phyloP scores from a whole-genome alignment of 2,329 filamentous ascomycete species.

The Apiospora malaysiana region DNA sequence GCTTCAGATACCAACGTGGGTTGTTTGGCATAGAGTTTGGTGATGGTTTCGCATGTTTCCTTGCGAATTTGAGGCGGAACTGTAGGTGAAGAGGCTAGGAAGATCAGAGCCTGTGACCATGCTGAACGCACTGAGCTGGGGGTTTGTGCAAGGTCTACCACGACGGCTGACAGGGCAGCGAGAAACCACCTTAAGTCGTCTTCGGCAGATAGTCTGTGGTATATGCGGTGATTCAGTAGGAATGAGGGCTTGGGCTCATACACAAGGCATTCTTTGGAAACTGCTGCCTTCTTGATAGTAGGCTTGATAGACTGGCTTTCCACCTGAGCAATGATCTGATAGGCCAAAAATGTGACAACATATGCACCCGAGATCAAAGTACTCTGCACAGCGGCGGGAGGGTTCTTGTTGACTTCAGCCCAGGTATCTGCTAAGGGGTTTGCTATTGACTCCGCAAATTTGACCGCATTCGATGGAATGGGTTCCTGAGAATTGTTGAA shows the following conservation, averaged over 20 bases:
- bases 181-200: constrained; percentile 82
- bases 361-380: constrained; percentile 83
- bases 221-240: constrained; percentile 82
- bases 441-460: constrained; percentile 59
- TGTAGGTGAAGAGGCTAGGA: constrained; percentile 68
- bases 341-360: constrained; percentile 70
- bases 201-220: constrained; percentile 75
- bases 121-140: constrained; percentile 61
- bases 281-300: constrained; percentile 63
- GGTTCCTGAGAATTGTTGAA: constrained; percentile 51
- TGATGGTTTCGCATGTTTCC: constrained; percentile 66
- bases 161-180: constrained; percentile 69
- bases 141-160: constrained; percentile 58
- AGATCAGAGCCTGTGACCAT: constrained; percentile 90
- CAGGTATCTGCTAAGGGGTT: constrained; percentile 71
- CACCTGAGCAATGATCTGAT: constrained; percentile 58
- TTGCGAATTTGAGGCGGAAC: constrained; percentile 69
- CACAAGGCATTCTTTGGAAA: constrained; percentile 70
- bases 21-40: constrained; percentile 66
- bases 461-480: constrained; percentile 52
- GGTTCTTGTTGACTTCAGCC: constrained; percentile 79
- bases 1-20: constrained; percentile 65
- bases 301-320: constrained; percentile 55
- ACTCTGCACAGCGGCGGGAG: constrained; percentile 78
- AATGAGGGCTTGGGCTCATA: constrained; percentile 86